phyloP scores from a whole-genome alignment of 768 basidiomycete genomes.

The Inosperma sp. region DNA sequence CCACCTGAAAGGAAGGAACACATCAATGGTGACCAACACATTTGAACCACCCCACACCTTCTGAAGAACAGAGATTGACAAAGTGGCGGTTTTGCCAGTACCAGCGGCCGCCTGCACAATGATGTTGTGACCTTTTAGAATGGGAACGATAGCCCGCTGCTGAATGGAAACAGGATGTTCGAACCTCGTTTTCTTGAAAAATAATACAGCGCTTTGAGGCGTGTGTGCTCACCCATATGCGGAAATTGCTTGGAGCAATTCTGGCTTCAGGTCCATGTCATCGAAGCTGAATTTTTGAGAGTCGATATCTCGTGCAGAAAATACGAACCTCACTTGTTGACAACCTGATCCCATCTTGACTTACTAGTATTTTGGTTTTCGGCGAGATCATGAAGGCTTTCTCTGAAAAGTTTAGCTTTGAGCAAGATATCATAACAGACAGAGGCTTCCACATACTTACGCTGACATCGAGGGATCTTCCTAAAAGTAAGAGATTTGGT shows the following conservation, averaged over 20 bases:
- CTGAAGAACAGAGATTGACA: constrained; percentile 96
- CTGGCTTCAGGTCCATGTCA: constrained; percentile 95
- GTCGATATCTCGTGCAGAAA: constrained; percentile 24
- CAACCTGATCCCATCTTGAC: constrained; percentile 98
- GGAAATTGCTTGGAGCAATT: constrained; percentile 96
- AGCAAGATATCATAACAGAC: constrained; percentile 12
- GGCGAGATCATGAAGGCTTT: constrained; percentile 72
- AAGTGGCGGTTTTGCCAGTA: constrained; percentile 98
- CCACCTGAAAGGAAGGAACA: constrained; percentile 50
- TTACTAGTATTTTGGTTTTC: constrained; percentile 91
- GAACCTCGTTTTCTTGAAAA: constrained; percentile 53
- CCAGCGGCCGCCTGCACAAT: constrained; percentile 98
- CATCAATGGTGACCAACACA: background rate
- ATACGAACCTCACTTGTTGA: constrained; percentile 80
- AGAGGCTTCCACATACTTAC: constrained; percentile 32
- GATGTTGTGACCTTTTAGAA: constrained; percentile 97
- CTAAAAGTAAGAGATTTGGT: constrained; percentile 35
- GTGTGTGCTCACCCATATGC: constrained; percentile 79
- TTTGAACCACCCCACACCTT: constrained; percentile 25
- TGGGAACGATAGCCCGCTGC: constrained; percentile 97
- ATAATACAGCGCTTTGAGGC: background rate
- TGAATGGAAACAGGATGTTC: constrained; percentile 99
- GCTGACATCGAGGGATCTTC: constrained; percentile 44
- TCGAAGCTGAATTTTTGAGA: constrained; percentile 68
- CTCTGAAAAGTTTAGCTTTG: constrained; percentile 36